Base-by-base conservation (phyloP, 2,329 filamentous ascomycete species). In the Trichoderma brevicompactum region DNA sequence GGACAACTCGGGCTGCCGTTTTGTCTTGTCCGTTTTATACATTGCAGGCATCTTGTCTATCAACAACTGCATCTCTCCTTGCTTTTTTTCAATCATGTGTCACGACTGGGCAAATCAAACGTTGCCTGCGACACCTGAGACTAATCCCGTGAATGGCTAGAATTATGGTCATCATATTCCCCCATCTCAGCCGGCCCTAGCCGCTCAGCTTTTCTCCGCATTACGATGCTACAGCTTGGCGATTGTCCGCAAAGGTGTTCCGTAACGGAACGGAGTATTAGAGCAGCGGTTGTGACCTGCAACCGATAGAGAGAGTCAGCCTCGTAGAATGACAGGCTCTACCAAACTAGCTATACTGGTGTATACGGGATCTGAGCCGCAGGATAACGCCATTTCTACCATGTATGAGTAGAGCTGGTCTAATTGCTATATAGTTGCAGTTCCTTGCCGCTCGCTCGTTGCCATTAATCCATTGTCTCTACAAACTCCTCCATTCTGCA, bases 171-270 rank as follows among this genome's bases (percentile, higher is more conserved):
- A 63, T 63, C 59, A 54, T 15, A 15, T 44, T 54, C 28, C 23
- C 55, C 59, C 59, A 54, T 54, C 49, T 63, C 49, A 63, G 49
- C 59, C 59, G 59, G 28, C 13, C 40, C 41, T 63, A 54, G 49
- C 59, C 59, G 59, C 28, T 54, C 59, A 19, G 48, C 49, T 53
- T n/a, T 36, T 12, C 32, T 62, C 55, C 49, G 46, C 49, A 9
- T 36, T 38, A 15, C 10, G 34, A 53, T 9, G 32, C 34, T 10
- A 36, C 23, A 28, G 23, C 43, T 44, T 44, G 7, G 43, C 15
- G 43, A 44, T 44, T 43, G 6, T 43, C 40, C 23, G 19, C 12
- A 13, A 55, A 36, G 9, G 7, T n/a, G 15, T 28, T 28, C 23
- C 23, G 23, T 28, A 28, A 28, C 23, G 23, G 23, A n/a, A n/a